Base-by-base conservation (phyloP, 2,329 filamentous ascomycete genomes). In the Apiospora koreana region DNA sequence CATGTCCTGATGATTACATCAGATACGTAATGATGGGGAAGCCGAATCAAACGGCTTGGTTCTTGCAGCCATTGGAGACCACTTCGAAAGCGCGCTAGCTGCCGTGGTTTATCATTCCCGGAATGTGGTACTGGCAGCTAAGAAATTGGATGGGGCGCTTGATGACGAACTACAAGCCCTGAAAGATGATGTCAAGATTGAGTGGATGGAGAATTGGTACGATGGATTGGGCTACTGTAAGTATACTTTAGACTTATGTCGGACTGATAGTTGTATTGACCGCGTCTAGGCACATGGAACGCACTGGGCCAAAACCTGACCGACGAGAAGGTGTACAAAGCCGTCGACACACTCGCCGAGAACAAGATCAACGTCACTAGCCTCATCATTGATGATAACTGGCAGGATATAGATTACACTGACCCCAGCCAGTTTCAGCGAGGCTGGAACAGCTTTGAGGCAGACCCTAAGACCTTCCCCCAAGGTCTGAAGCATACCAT, bases 301-400 rank as follows among this genome's bases (percentile, higher is more conserved):
- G 93, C 91, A 0, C 85, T 99, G 0, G 96, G 96, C 0, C 94
- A 97, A 76, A 84, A 91, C 62, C 85, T 99, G 43, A 96, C 91
- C 0, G 93, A 95, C 71, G 86, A 93, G 25, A 97, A 94, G 75
- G 88, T 99, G 18, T 84, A 94, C 16, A 81, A 89, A 50, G 94
- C 95, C 1, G 84, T 98, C 0, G 89, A 94, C 70, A 86, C 87
- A 1, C 83, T 99, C 14, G 87, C 91, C 5, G 84, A 89, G 41
- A 87, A 93, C 69, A 88, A 91, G 0, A 93, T 99, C 76, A 90
- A 92, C 54, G 87, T 98, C 64, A 91, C 90, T 0, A 97, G 91
- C 76, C 85, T 99, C 2, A 97, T 98, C 72, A 97, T 99, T 72
- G 96, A 99, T 75, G 96, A 99, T 78, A 97, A 97, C 76, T 99